Base-by-base conservation (phyloP, 352 stramenopile genomes). In the Phytopythium helicoides region DNA sequence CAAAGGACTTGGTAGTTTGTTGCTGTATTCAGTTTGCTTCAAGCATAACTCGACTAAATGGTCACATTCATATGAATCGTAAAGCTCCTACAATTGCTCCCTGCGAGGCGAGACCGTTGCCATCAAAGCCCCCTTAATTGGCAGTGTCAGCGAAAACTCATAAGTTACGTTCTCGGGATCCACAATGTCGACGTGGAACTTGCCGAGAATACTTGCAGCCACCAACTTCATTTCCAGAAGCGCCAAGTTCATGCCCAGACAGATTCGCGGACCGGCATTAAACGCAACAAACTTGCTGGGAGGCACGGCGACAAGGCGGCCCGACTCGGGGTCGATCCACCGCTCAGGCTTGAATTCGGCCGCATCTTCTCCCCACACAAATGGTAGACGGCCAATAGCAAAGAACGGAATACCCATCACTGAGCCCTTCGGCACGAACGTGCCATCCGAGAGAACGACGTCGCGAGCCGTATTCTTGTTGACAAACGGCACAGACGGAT, bases 211-310 rank as follows among this genome's bases (percentile, higher is more conserved):
- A 6, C 62, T 58, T 5, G 67, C 56, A 19, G 86, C 51, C 11
- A 88, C 68, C 34, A 93, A 52, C 66, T 92, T 92, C 61, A 93
- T 87, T 66, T 95, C 76, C 6, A 93, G 56, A 64, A 94, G 78
- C 10, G 87, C 86, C 0, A 96, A 57, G n/a, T 74, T 73, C 51
- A 71, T 78, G 21, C 87, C 87, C 5, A 94, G 54, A 44, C 87
- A 95, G 18, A 66, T 38, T n/a, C 86, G 71, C 5, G 75, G 76
- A 1, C 87, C 85, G 18, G 69, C 77, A 51, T 89, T 76, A 56
- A 96, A 96, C 3, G 68, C 52, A 6, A 62, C 47, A 54, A 88
- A 94, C 50, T 92, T 58, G 62, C 45, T 51, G 23, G 45, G 25
- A 15, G 28, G 11, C 28, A 3, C 28, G 11, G 45, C 10, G 3